Evolutionary conservation across 495 filamentous ascomycete species (phyloP), one percentile per base, ranked within the genome.

Genomic region (Apiosordaria backusii): DNA sequence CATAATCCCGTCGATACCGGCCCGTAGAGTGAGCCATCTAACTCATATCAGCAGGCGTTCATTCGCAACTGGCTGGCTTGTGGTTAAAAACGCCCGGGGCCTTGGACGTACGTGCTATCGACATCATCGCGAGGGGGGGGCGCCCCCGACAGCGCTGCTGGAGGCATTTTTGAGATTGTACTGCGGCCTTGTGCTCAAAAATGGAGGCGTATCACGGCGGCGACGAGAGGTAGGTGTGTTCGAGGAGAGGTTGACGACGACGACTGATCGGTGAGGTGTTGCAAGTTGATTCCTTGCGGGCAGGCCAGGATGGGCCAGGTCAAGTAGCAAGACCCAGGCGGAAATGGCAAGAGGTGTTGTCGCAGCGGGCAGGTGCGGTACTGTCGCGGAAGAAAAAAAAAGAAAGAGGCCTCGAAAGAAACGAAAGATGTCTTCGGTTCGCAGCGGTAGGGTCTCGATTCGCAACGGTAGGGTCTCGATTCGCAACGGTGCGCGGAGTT

Each of bases 1-100:
- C 95, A 99, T 99, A 69, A 99, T 96, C 74, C 87, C 89, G 65
- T 92, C 86, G 65, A 99, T 90, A 54, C 93, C 93, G 40, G 80
- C 80, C 78, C 98, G 91, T 63, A 99, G 78, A 79, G 93, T 97
- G 21, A 81, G 79, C 95, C 95, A 99, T 77, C 92, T 95, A 66
- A 57, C 68, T 60, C 45, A 65, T 50, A 69, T 75, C 66, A 76
- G 77, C 23, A 29, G 52, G 22, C n/a, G 52, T 55, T 55, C 18
- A 27, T 19, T 22, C 50, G 24, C 7, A 24, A 18, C 21, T 9
- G 35, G 35, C 9, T 2, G 9, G 35, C 35, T 50, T 16, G 50
- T 16, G 21, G 50, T 23, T 21, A 13, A 18, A 23, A 45, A 40
- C 57, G 18, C 35, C 7, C 5, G 55, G 29, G 23, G 25, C 58